phyloP scores from a whole-genome alignment of 371 early-diverging fungal species.

The Lichtheimia ornata region DNA sequence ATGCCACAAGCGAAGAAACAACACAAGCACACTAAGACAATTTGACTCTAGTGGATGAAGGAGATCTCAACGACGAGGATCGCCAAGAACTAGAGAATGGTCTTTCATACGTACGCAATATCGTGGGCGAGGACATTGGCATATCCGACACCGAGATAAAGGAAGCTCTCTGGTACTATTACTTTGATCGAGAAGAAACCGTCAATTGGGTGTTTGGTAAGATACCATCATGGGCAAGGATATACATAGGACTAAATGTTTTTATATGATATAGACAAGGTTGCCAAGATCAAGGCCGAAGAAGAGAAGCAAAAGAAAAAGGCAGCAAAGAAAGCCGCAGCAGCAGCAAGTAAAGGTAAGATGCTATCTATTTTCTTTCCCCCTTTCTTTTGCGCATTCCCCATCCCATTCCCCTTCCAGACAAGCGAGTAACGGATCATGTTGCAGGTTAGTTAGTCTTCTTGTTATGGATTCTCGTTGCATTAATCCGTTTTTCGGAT shows the following conservation, averaged over 20 bases:
- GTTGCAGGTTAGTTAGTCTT: conserved; percentile 1
- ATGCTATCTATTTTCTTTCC: conserved; percentile 1
- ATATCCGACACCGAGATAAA: conserved; percentile 59
- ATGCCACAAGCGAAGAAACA: neutral
- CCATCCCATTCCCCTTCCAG: conserved; percentile 3
- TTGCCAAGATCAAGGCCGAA: conserved; percentile 32
- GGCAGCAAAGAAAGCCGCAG: conserved; percentile 29
- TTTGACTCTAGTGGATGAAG: conserved; percentile 33
- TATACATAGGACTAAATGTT: neutral
- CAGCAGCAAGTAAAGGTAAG: conserved; percentile 27
- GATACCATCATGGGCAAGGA: neutral
- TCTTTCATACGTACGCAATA: conserved; percentile 43
- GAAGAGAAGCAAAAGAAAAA: conserved; percentile 48
- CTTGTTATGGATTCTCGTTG: too few relatives aligned
- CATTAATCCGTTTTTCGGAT: neutral
- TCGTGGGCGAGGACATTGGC: conserved; percentile 55
- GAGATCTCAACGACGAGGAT: conserved; percentile 47
- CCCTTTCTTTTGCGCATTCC: conserved; percentile 1
- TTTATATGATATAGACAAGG: conserved; percentile 29
- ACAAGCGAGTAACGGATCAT: neutral
- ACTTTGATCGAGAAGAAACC: conserved; percentile 60
- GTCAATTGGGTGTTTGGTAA: conserved; percentile 64
- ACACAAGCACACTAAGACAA: neutral
- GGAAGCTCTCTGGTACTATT: conserved; percentile 69
- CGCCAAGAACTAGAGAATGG: conserved; percentile 54